Conservation (phyloP, 495 filamentous ascomycete genomes). For the Aspergillus saccharolyticus region DNA sequence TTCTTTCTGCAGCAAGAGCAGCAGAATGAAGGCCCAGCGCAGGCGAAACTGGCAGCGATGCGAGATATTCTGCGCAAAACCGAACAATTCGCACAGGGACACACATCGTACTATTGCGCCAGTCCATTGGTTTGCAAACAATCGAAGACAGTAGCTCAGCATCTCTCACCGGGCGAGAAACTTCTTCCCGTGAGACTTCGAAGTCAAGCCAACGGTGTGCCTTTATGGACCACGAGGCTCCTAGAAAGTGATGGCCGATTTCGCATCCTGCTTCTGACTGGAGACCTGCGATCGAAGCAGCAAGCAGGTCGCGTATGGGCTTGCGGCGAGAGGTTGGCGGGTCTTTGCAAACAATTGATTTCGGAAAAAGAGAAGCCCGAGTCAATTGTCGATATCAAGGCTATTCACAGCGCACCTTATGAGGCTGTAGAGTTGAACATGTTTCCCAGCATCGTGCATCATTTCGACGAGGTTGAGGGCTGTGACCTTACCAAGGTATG, state of each 20-base stretch:
- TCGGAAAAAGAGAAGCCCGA: constrained; percentile 31
- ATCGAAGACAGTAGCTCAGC: constrained; percentile 22
- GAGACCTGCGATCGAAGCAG: constrained; percentile 41
- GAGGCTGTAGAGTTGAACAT: constrained; percentile 49
- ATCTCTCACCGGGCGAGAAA: constrained; percentile 45
- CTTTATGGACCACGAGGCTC: constrained; percentile 42
- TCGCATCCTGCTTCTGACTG: constrained; percentile 58
- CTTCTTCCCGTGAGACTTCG: constrained; percentile 51
- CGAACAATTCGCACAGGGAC: constrained; percentile 35
- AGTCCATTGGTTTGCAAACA: constrained; percentile 25
- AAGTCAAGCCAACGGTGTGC: constrained; percentile 48
- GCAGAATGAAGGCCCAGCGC: background rate
- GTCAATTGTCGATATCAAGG: constrained; percentile 49
- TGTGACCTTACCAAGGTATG: constrained; percentile 63
- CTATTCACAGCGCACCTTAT: constrained; percentile 51
- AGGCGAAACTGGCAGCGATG: constrained; percentile 22
- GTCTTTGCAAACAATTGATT: constrained; percentile 36
- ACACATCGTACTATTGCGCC: constrained; percentile 31
- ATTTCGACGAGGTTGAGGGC: constrained; percentile 45
- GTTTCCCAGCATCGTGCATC: constrained; percentile 53
- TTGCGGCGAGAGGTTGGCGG: constrained; percentile 38
- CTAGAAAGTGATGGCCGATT: constrained; percentile 52
- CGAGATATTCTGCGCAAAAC: constrained; percentile 21
- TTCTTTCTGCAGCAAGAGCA: constrained; percentile 17
- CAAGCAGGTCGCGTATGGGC: constrained; percentile 42